These are phyloP conservation scores for Dipsacomyces acuminosporus DNA, from an alignment of 371 early-diverging fungal species.

Conservation along the genomic window DNA sequence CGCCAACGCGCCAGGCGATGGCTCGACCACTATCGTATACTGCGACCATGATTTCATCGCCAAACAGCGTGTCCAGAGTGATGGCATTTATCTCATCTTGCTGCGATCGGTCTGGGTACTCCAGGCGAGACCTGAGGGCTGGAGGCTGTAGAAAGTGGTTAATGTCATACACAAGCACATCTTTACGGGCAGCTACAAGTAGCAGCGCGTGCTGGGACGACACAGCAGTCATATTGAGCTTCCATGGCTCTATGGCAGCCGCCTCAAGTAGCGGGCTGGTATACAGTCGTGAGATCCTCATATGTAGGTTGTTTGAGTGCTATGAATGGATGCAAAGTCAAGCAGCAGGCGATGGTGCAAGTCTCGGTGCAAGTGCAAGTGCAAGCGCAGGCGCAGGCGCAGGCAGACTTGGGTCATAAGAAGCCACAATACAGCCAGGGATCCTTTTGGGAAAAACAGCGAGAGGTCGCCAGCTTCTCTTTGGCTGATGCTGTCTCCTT, in stretches of 20 bases:
- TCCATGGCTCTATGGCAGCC: conserved; percentile 6
- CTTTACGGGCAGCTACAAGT: conserved; percentile 12
- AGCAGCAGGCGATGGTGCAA: too few species aligned
- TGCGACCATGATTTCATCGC: conserved; percentile 16
- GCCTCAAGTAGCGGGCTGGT: conserved; percentile 16
- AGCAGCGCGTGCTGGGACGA: conserved; percentile 19
- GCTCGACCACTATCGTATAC: conserved; percentile 32
- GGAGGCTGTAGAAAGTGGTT: conserved; percentile 19
- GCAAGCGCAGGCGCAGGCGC: too few species aligned
- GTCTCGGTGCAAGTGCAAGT: too few species aligned
- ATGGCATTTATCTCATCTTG: conserved; percentile 39
- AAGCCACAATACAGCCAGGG: too few species aligned
- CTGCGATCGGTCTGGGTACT: conserved; percentile 8
- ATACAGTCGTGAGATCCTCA: conserved; percentile 17
- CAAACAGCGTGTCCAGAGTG: conserved; percentile 6
- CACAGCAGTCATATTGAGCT: conserved; percentile 31
- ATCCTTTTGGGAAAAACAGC: too few species aligned
- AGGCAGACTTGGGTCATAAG: too few species aligned
- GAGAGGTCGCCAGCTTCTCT: too few species aligned
- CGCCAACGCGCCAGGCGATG: conserved; percentile 14
- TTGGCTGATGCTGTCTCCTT: too few species aligned
- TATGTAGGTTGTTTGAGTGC: too few species aligned
- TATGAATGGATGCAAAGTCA: too few species aligned
- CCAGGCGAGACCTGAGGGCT: conserved; percentile 1
- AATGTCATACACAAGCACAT: conserved; percentile 17